These are phyloP conservation scores for Penicillium griseofulvum DNA, from an alignment of 2,329 filamentous ascomycete species.

Conservation along the genomic window DNA sequence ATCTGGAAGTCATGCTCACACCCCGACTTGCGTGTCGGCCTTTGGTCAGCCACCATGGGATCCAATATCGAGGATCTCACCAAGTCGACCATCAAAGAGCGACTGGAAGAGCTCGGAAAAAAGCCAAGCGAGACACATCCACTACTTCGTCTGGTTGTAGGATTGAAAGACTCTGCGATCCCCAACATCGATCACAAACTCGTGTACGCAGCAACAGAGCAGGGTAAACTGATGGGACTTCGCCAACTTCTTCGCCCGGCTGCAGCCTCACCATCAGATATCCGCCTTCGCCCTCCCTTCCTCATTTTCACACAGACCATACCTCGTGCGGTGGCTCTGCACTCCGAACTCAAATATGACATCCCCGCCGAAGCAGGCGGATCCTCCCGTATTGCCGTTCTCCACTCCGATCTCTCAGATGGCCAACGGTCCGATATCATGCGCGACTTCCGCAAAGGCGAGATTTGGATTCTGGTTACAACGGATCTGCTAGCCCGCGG, in stretches of 20 bases:
- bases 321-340: constrained; percentile 78
- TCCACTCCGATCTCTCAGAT: constrained; percentile 83
- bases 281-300: constrained; percentile 75
- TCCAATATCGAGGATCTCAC: constrained; percentile 84
- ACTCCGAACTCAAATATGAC: constrained; percentile 89
- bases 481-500: constrained; percentile 90
- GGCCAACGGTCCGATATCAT: constrained; percentile 75
- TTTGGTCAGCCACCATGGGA: constrained; percentile 97
- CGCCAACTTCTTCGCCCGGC: constrained; percentile 83
- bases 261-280: constrained; percentile 47
- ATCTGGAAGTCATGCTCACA: constrained; percentile 80
- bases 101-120: constrained; percentile 36
- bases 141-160: constrained; percentile 85
- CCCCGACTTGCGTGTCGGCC: constrained; percentile 67
- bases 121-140: constrained; percentile 33
- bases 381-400: constrained; percentile 76
- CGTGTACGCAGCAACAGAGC: constrained; percentile 86
- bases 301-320: constrained; percentile 97
- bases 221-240: constrained; percentile 87
- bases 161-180: constrained; percentile 90
- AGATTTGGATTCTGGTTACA: constrained; percentile 95
- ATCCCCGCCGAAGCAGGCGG: constrained; percentile 87
- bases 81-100: constrained; percentile 62
- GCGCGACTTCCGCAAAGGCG: constrained; percentile 82
- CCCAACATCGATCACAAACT: constrained; percentile 89